Base-by-base conservation (phyloP, 2,329 filamentous ascomycete genomes). In the Colletotrichum tofieldiae region DNA sequence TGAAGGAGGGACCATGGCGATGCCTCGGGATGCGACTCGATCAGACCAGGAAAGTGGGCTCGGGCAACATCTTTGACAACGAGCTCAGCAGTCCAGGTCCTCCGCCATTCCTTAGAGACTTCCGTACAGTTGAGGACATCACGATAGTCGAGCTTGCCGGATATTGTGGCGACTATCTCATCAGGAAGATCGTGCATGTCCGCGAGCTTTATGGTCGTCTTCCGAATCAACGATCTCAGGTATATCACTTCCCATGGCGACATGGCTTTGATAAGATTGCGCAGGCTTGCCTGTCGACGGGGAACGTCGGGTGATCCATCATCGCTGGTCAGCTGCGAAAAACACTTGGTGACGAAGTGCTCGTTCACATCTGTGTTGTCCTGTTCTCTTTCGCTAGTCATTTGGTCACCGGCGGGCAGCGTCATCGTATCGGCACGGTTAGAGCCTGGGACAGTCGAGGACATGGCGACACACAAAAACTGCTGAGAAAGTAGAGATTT, bases 81-180 rank as follows among this genome's bases (percentile, higher is more conserved):
- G 0, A 23, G 14, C 6, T 67, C 16, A 0, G 60, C 32, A 1
- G 61, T 66, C 70, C 64, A 73, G 5, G 35, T 29, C 5, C 6
- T 9, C 3, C 61, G 51, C 73, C 74, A 75, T 37, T 4, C 51
- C 18, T 35, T 73, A 41, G 65, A 74, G 35, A 75, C 66, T 2
- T 23, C 60, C 2, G 55, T 41, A 32, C 70, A 73, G 3, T 20
- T n/a, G 3, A 73, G n/a, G 2, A 58, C 9, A 5, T 74, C 73
- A 18, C 32, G 26, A 14, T 37, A 52, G 26, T 26, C 20, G 0
- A 75, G 29, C 6, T 54, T n/a, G 20, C 9, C 3, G 1, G 63
- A 35, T 43, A 75, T 67, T 18, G 51, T n/a, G 20, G 35, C 29
- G 41, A 73, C 20, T 8, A 73, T 6, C 23, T 73, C 65, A 5